phyloP scores from a whole-genome alignment of 108 stramenopile genomes.

The Parietichytrium sp. region DNA sequence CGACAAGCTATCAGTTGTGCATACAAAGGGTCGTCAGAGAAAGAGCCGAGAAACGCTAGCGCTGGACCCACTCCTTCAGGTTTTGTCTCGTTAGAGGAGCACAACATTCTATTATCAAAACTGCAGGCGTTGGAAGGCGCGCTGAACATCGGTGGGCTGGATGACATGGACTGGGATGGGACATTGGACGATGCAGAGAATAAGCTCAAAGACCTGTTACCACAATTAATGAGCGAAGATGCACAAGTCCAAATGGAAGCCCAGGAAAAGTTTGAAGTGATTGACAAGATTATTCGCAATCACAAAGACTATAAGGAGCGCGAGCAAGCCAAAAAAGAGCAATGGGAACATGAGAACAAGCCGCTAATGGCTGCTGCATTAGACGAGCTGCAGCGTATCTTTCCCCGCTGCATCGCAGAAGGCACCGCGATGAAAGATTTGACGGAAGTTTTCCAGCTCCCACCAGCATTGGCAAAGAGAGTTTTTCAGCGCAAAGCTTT shows the following conservation, averaged over 20 bases:
- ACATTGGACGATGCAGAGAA: not conserved
- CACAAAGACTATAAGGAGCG: constrained; percentile 39
- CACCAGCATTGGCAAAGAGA: not conserved
- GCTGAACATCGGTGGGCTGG: constrained; percentile 29
- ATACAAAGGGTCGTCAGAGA: not conserved
- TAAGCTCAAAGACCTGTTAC: constrained; percentile 6
- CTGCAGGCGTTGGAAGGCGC: constrained; percentile 13
- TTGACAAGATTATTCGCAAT: constrained; percentile 27
- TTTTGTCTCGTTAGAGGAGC: constrained; percentile 16
- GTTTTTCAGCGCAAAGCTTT: constrained; percentile 25
- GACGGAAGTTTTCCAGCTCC: not conserved
- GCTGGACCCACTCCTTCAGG: not conserved
- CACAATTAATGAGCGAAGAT: constrained; percentile 24
- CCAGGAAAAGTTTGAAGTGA: constrained; percentile 4
- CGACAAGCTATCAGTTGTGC: too few relatives aligned
- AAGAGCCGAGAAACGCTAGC: not conserved
- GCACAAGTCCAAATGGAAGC: not conserved
- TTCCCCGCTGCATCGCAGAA: not conserved
- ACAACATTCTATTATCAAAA: not conserved
- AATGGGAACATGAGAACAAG: not conserved
- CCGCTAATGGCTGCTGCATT: not conserved
- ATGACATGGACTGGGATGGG: constrained; percentile 22
- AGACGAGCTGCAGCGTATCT: not conserved
- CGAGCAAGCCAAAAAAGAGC: not conserved
- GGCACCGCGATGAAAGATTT: constrained; percentile 24